Percentiles rank a stretch among this genome's conserved stretches.
These are phyloP conservation scores for Cytospora piceicola DNA, from an alignment of 2,329 filamentous ascomycete genomes.

Conservation along the genomic window DNA sequence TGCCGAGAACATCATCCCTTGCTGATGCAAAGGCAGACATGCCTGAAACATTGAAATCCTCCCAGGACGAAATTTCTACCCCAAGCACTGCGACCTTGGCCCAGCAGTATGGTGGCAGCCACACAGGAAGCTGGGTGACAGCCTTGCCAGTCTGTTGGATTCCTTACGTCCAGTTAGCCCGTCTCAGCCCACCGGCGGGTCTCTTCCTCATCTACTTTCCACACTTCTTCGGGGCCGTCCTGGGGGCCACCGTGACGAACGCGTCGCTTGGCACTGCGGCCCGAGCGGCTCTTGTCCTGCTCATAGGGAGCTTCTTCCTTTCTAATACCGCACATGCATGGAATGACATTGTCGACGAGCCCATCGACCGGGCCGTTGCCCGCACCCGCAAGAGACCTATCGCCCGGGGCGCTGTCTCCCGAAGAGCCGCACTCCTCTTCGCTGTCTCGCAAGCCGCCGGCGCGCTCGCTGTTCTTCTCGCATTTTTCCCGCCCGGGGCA, in stretches of 20 bases:
- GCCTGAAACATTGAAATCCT: too few species aligned
- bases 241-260: conserved; percentile 46
- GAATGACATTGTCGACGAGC: conserved; percentile 60
- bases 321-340: conserved; percentile 52
- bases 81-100: not conserved
- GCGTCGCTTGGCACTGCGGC: conserved; percentile 36
- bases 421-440: conserved; percentile 47
- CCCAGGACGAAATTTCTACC: too few species aligned
- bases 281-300: conserved; percentile 45
- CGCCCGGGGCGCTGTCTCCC: conserved; percentile 53
- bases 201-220: conserved; percentile 58
- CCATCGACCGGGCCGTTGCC: conserved; percentile 55
- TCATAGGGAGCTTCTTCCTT: conserved; percentile 49
- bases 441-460: conserved; percentile 42
- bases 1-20: too few species aligned
- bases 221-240: conserved; percentile 49
- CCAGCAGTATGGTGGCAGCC: not conserved
- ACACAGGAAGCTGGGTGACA: not conserved
- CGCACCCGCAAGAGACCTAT: conserved; percentile 56
- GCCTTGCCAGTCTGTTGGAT: conserved; percentile 52
- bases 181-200: conserved; percentile 55
- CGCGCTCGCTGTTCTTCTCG: conserved; percentile 43
- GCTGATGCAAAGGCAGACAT: too few species aligned
- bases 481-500: conserved; percentile 38
- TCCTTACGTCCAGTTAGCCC: conserved; percentile 58